Percentiles rank a stretch among this genome's conserved stretches.
phyloP scores from a whole-genome alignment of 371 early-diverging fungal species.

The Circinella umbellata region DNA sequence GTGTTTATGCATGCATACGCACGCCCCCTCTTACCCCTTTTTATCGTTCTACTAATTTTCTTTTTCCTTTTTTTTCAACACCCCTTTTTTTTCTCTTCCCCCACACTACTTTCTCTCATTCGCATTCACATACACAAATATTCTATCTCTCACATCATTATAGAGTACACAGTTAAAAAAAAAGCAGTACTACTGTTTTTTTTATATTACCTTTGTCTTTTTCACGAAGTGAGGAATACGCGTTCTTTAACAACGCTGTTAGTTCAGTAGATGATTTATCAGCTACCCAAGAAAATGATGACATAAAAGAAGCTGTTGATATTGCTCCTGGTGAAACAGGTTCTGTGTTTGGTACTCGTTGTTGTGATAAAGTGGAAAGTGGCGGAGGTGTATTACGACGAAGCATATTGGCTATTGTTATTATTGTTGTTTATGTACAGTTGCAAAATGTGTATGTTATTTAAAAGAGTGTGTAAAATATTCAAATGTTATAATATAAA shows the following conservation, averaged over 20 bases:
- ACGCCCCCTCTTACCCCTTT: slow-evolving; percentile 8
- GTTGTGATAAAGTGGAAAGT: slow-evolving; percentile 3
- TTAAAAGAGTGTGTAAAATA: neutral
- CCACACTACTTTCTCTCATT: neutral
- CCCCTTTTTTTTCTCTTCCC: neutral
- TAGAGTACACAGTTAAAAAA: neutral
- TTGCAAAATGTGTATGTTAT: slow-evolving; percentile 7
- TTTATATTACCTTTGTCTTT: slow-evolving; percentile 41
- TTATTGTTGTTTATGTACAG: neutral
- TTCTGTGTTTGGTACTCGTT: slow-evolving; percentile 4
- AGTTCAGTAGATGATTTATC: slow-evolving; percentile 49
- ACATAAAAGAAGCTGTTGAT: slow-evolving; percentile 38
- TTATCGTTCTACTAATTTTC: neutral
- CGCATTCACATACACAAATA: neutral
- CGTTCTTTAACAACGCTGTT: slow-evolving; percentile 38
- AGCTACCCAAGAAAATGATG: slow-evolving; percentile 47
- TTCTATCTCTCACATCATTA: neutral
- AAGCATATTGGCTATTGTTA: slow-evolving; percentile 13
- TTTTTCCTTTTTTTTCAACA: slow-evolving; percentile 6
- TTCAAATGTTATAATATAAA: neutral
- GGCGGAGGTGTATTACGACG: slow-evolving; percentile 15
- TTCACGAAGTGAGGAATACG: slow-evolving; percentile 39
- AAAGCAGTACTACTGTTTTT: neutral
- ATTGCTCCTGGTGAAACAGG: slow-evolving; percentile 32
- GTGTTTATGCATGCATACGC: slow-evolving; percentile 12